phyloP scores from a whole-genome alignment of 108 stramenopile genomes.

The Discostella pseudostelligera region DNA sequence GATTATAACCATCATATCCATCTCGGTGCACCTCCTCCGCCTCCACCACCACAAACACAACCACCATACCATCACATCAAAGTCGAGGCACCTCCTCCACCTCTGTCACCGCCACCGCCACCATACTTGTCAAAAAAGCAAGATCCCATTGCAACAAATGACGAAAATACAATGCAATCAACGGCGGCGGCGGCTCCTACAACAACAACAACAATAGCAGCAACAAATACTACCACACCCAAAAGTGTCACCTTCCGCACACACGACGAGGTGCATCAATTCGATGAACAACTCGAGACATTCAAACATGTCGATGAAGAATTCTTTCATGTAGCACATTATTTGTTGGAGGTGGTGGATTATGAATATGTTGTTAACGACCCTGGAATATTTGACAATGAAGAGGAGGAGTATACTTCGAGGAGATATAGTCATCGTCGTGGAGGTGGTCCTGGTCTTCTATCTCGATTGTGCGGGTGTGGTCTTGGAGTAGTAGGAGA shows the following conservation, averaged over 20 bases:
- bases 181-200: too few relatives aligned
- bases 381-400: background rate
- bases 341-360: slow-evolving; percentile 23
- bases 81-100: too few relatives aligned
- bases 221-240: background rate
- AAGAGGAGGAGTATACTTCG: background rate
- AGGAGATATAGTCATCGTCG: background rate
- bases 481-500: background rate
- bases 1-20: too few relatives aligned
- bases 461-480: background rate
- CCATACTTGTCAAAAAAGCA: background rate
- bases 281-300: slow-evolving; percentile 37
- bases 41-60: background rate
- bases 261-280: slow-evolving; percentile 37
- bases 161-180: background rate
- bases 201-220: background rate
- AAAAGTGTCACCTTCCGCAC: slow-evolving; percentile 28
- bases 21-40: too few relatives aligned
- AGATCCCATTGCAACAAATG: background rate
- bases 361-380: slow-evolving; percentile 1
- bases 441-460: background rate
- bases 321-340: slow-evolving; percentile 32
- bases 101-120: background rate
- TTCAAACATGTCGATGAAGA: slow-evolving; percentile 33
- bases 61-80: background rate